Evolutionary conservation across 192 early-diverging fungal genomes (phyloP), one percentile per base, ranked within the genome.

Genomic region (Gonapodya sp.): DNA sequence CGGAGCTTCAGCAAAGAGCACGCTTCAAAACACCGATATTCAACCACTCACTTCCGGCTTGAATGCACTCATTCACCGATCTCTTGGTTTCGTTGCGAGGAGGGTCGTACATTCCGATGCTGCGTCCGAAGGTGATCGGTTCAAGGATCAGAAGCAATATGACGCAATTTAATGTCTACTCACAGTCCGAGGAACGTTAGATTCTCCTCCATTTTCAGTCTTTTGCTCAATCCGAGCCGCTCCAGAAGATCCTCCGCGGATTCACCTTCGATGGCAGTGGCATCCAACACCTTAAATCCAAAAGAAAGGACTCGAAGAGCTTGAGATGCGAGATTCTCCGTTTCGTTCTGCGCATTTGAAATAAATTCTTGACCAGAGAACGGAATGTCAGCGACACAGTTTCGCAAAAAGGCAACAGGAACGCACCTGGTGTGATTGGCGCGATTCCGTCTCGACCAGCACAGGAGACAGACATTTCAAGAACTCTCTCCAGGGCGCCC

Each of bases 71-170:
- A 32, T n/a, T 34, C 73, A 32, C 37, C 31, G 16, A 18, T 0
- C 1, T 31, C 35, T 0, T 36, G 32, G 81, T 84, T 46, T 73
- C 73, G 31, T 73, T 1, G 18, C 82, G 37, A 31, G 82, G 82
- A 46, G 84, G 81, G 81, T 83, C 78, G 16, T 82, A 84, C 81
- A 36, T 82, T 31, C 82, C 82, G 34, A 83, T 77, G 8, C 46
- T 64, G 46, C 24, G 46, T 16, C n/a, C n/a, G n/a, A n/a, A n/a
- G n/a, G n/a, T n/a, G n/a, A n/a, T n/a, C n/a, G n/a, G n/a, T n/a
- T n/a, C n/a, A n/a, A n/a, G n/a, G n/a, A n/a, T n/a, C n/a, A n/a
- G n/a, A n/a, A n/a, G n/a, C n/a, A n/a, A n/a, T n/a, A n/a, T n/a
- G n/a, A n/a, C n/a, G n/a, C n/a, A n/a, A n/a, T n/a, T n/a, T n/a